A percentile compares a stretch with the other conserved stretches of the same genome.
Evolutionary conservation across 2,329 filamentous ascomycete species (phyloP).

Genomic region (Diaporthe velutina): DNA sequence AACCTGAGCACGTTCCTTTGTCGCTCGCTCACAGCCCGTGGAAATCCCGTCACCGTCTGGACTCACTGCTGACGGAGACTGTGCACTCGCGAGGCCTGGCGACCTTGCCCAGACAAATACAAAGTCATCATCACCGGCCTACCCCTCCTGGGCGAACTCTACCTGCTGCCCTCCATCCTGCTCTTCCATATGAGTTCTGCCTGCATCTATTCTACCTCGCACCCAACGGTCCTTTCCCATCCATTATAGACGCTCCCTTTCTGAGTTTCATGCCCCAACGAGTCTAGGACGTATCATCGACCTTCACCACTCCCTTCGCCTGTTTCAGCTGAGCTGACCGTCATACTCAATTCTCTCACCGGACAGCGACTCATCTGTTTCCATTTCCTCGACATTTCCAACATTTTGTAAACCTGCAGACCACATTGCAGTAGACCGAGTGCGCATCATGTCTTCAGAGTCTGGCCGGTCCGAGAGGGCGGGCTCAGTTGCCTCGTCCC

Average conservation of each 20-base stretch:
- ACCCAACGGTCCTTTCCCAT: slow-evolving; percentile 14
- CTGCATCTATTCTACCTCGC: neutral
- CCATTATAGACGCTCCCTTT: slow-evolving; percentile 8
- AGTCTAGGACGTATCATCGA: slow-evolving; percentile 12
- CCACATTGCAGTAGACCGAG: too few species aligned
- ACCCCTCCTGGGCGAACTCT: neutral
- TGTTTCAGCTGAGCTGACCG: slow-evolving; percentile 28
- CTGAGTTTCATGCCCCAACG: neutral
- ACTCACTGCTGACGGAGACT: slow-evolving; percentile 3
- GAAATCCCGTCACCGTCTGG: neutral
- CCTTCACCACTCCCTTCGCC: slow-evolving; percentile 6
- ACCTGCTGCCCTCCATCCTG: neutral
- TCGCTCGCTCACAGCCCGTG: slow-evolving; percentile 10
- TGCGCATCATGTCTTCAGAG: slow-evolving; percentile 43
- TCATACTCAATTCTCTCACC: neutral
- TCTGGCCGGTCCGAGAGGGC: slow-evolving; percentile 43
- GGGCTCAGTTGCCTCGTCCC: slow-evolving; percentile 51
- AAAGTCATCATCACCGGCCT: slow-evolving; percentile 12
- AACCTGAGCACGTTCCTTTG: slow-evolving; percentile 29
- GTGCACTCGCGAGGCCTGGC: neutral
- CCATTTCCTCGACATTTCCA: neutral
- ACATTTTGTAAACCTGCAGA: neutral
- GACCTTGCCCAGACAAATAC: slow-evolving; percentile 12
- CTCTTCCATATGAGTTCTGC: neutral
- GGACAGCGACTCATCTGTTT: neutral